phyloP scores from a whole-genome alignment of 2,329 filamentous ascomycete genomes.

The Chrysoporthe puriensis region DNA sequence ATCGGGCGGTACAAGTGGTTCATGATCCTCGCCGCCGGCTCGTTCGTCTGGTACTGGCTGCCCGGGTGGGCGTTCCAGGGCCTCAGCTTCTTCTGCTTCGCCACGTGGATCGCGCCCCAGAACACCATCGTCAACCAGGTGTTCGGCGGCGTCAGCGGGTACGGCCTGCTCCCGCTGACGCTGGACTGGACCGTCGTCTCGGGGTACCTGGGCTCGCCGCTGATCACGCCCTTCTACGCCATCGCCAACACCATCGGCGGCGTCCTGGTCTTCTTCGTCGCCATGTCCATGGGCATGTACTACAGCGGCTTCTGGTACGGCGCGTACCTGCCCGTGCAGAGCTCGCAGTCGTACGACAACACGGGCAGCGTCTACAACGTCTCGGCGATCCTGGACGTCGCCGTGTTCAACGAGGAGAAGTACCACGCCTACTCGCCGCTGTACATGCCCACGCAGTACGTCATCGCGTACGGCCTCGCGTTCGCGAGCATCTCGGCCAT shows the following conservation, averaged over 20 bases:
- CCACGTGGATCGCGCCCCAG: conserved; percentile 52
- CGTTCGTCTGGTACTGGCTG: conserved; percentile 60
- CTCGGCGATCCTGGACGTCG: conserved; percentile 58
- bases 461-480: conserved; percentile 62
- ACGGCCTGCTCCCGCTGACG: conserved; percentile 43
- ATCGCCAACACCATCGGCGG: conserved; percentile 59
- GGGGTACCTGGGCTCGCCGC: conserved; percentile 53
- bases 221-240: conserved; percentile 58
- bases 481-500: conserved; percentile 70
- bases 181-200: conserved; percentile 48
- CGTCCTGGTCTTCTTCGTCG: conserved; percentile 58
- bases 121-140: conserved; percentile 50
- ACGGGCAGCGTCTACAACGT: conserved; percentile 64
- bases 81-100: conserved; percentile 48
- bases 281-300: conserved; percentile 62
- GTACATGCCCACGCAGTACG: conserved; percentile 66
- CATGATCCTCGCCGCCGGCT: conserved; percentile 56
- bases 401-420: conserved; percentile 61
- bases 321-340: conserved; percentile 65
- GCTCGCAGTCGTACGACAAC: conserved; percentile 66
- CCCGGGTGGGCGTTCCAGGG: conserved; percentile 60
- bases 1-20: conserved; percentile 68
- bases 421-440: conserved; percentile 69
- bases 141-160: conserved; percentile 48
- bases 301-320: conserved; percentile 61